Percentiles rank a stretch among this genome's conserved stretches.
phyloP scores from a whole-genome alignment of 345 rosid genomes.

The Odontarrhena argentea region DNA sequence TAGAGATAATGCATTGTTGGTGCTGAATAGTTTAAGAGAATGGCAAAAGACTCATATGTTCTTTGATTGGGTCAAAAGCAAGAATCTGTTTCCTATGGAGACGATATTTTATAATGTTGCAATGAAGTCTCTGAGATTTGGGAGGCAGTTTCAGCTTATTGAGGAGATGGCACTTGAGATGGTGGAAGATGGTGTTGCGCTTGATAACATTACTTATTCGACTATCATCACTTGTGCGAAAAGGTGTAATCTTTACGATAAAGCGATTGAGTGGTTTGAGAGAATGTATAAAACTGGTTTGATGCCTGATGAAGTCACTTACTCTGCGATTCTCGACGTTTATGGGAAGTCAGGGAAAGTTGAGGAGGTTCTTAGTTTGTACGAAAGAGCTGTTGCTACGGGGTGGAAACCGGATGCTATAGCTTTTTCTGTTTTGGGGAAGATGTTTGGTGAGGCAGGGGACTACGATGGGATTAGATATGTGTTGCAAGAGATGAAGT shows the following conservation, averaged over 20 bases:
- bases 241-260: constrained; percentile 64
- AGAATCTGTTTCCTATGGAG: constrained; percentile 75
- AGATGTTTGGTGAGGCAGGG: constrained; percentile 90
- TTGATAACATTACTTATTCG: constrained; percentile 92
- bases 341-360: constrained; percentile 80
- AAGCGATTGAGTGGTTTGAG: constrained; percentile 94
- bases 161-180: constrained; percentile 85
- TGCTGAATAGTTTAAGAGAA: constrained; percentile 64
- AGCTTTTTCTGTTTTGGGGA: constrained; percentile 78
- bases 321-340: constrained; percentile 80
- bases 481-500: constrained; percentile 82
- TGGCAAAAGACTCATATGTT: constrained; percentile 75
- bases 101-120: constrained; percentile 78
- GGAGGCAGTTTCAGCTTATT: constrained; percentile 78
- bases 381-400: constrained; percentile 88
- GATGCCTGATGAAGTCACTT: constrained; percentile 97
- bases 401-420: constrained; percentile 90
- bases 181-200: constrained; percentile 70
- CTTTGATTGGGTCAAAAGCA: constrained; percentile 72
- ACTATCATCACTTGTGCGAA: constrained; percentile 91
- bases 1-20: constrained; percentile 66
- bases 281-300: constrained; percentile 86
- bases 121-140: constrained; percentile 85
- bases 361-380: constrained; percentile 83
- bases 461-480: constrained; percentile 94